These are phyloP conservation scores for Hypholoma sublateritium DNA, from an alignment of 768 basidiomycete genomes.

Conservation along the genomic window DNA sequence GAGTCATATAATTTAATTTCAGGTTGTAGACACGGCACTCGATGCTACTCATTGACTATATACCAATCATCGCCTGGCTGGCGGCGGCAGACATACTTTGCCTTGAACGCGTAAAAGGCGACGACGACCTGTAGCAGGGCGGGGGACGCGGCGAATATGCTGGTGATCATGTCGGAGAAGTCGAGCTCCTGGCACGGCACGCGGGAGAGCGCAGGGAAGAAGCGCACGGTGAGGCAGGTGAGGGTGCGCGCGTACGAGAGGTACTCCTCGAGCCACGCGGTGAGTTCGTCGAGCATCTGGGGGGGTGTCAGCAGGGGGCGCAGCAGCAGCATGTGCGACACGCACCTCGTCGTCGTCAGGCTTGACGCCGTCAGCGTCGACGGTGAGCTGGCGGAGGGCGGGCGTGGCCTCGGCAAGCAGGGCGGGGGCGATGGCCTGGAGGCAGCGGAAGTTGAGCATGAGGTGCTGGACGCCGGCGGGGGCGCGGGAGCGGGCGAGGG, in stretches of 20 bases:
- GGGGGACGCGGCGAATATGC: slow-evolving; percentile 19
- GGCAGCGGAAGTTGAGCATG: slow-evolving; percentile 17
- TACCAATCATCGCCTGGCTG: slow-evolving; percentile 21
- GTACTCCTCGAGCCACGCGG: slow-evolving; percentile 22
- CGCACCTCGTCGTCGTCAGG: slow-evolving; percentile 21
- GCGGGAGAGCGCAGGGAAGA: slow-evolving; percentile 18
- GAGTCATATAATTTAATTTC: too few species aligned
- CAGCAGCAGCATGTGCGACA: not conserved
- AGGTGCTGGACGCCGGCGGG: slow-evolving; percentile 19
- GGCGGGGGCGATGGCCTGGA: slow-evolving; percentile 12
- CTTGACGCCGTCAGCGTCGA: slow-evolving; percentile 19
- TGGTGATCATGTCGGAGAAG: slow-evolving; percentile 25
- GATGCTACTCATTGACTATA: slow-evolving; percentile 20
- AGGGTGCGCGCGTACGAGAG: slow-evolving; percentile 16
- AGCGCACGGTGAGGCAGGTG: slow-evolving; percentile 19
- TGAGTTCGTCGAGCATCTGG: slow-evolving; percentile 21
- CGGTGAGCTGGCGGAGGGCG: slow-evolving; percentile 12
- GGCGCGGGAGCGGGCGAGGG: slow-evolving; percentile 17
- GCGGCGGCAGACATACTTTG: slow-evolving; percentile 24
- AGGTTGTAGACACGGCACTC: too few species aligned
- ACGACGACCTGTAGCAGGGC: slow-evolving; percentile 19
- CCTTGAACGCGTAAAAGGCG: slow-evolving; percentile 18
- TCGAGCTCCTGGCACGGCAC: slow-evolving; percentile 22
- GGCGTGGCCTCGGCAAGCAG: slow-evolving; percentile 16
- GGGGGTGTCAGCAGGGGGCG: not conserved